Percentiles rank a stretch among this genome's conserved stretches.
Conservation (phyloP, 2,329 filamentous ascomycete species). For the Verticillium isaacii region DNA sequence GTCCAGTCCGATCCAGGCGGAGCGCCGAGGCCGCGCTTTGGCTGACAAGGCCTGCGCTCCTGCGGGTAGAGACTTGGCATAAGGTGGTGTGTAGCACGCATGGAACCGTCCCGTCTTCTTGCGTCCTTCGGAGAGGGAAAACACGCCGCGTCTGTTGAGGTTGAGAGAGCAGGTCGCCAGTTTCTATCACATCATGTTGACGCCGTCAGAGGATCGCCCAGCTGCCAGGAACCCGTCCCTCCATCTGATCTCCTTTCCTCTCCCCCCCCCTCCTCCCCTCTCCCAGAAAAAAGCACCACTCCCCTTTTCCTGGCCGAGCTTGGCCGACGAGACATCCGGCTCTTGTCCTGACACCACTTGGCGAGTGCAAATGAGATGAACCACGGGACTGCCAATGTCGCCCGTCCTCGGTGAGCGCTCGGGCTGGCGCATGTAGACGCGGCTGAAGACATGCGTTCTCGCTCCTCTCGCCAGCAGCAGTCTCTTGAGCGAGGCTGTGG, state of each 20-base stretch:
- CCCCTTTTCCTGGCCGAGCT: not conserved
- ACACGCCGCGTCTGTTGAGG: not conserved
- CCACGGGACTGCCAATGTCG: not conserved
- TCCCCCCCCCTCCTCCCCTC: not conserved
- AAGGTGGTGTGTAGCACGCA: not conserved
- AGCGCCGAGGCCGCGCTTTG: too few relatives aligned
- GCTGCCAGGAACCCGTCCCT: not conserved
- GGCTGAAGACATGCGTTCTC: not conserved
- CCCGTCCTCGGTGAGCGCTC: not conserved
- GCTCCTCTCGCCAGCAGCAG: not conserved
- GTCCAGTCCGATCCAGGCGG: not conserved
- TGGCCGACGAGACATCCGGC: not conserved
- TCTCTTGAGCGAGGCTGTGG: not conserved
- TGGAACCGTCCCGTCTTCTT: not conserved
- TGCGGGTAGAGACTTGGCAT: not conserved
- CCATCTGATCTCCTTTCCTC: not conserved
- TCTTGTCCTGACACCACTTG: not conserved
- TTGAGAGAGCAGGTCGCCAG: not conserved
- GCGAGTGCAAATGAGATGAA: not conserved
- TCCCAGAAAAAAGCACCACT: not conserved
- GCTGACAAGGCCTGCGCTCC: not conserved
- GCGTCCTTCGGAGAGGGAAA: not conserved
- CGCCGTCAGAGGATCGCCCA: not conserved
- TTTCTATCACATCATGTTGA: not conserved
- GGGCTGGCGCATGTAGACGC: not conserved